Percentiles rank a stretch among this genome's conserved stretches.
These are phyloP conservation scores for Neoboletus brunneissimus DNA, from an alignment of 768 basidiomycete genomes.

Conservation along the genomic window DNA sequence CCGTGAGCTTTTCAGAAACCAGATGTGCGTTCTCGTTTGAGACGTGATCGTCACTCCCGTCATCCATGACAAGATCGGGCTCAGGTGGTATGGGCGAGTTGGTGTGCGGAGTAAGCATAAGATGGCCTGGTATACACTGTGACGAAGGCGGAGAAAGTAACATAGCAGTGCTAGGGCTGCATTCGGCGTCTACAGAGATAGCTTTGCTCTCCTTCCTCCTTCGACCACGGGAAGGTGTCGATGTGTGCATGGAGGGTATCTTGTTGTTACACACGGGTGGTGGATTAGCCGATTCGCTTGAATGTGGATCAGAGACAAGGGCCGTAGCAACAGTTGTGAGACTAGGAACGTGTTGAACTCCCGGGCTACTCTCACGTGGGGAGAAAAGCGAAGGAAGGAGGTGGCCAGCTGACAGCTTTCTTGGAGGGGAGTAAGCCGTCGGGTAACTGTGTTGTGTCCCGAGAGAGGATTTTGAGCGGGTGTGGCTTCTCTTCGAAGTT, in stretches of 20 bases:
- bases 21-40: background rate
- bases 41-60: background rate
- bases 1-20: background rate
- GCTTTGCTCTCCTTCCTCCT: slow-evolving; percentile 12
- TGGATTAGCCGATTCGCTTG: background rate
- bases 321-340: slow-evolving; percentile 13
- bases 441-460: background rate
- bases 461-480: slow-evolving; percentile 19
- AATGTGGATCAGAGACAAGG: slow-evolving; percentile 3
- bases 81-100: slow-evolving; percentile 2
- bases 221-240: slow-evolving; percentile 19
- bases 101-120: slow-evolving; percentile 2
- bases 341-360: slow-evolving; percentile 3
- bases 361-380: slow-evolving; percentile 2
- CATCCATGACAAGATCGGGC: background rate
- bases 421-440: background rate
- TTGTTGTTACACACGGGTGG: background rate
- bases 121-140: slow-evolving; percentile 2
- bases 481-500: slow-evolving; percentile 6
- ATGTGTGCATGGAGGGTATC: background rate
- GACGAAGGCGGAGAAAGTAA: slow-evolving; percentile 27
- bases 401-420: slow-evolving; percentile 17
- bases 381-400: slow-evolving; percentile 17
- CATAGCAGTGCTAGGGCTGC: slow-evolving; percentile 19
- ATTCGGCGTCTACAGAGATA: background rate